These are phyloP conservation scores for Tricholoma terreum DNA, from an alignment of 768 basidiomycete species.

Conservation along the genomic window DNA sequence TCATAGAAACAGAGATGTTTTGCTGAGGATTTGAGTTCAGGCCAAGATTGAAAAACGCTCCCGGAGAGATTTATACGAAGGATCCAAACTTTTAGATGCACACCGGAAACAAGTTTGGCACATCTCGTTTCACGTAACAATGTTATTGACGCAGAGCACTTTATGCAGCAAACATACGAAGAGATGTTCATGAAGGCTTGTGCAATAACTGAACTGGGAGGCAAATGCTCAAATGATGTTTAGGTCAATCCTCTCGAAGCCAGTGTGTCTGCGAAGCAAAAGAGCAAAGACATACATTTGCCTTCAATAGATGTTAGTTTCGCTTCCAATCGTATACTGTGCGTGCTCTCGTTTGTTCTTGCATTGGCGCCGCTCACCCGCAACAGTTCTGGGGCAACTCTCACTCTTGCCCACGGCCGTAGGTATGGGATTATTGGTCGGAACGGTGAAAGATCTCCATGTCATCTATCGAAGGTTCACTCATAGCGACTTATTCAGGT, in stretches of 20 bases:
- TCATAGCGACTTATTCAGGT: slow-evolving; percentile 38
- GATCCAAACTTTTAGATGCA: slow-evolving; percentile 91
- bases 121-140: not conserved
- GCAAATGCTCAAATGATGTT: not conserved
- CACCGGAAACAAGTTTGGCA: slow-evolving; percentile 77
- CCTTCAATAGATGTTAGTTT: slow-evolving; percentile 96
- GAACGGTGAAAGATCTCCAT: slow-evolving; percentile 49
- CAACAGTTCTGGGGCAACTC: slow-evolving; percentile 72
- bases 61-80: slow-evolving; percentile 88
- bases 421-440: slow-evolving; percentile 92
- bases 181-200: slow-evolving; percentile 96
- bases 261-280: slow-evolving; percentile 75
- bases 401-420: slow-evolving; percentile 86
- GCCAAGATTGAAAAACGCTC: slow-evolving; percentile 98
- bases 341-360: slow-evolving; percentile 14
- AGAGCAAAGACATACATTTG: slow-evolving; percentile 96
- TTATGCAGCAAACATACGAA: slow-evolving; percentile 85
- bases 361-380: not conserved
- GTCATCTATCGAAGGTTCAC: not conserved
- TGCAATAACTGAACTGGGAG: not conserved
- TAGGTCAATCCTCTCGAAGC: slow-evolving; percentile 93
- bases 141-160: slow-evolving; percentile 4
- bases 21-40: slow-evolving; percentile 32
- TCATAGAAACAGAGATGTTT: not conserved
- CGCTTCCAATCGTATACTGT: slow-evolving; percentile 92